phyloP scores from a whole-genome alignment of 768 basidiomycete genomes.

The Tephrocybe sp. region DNA sequence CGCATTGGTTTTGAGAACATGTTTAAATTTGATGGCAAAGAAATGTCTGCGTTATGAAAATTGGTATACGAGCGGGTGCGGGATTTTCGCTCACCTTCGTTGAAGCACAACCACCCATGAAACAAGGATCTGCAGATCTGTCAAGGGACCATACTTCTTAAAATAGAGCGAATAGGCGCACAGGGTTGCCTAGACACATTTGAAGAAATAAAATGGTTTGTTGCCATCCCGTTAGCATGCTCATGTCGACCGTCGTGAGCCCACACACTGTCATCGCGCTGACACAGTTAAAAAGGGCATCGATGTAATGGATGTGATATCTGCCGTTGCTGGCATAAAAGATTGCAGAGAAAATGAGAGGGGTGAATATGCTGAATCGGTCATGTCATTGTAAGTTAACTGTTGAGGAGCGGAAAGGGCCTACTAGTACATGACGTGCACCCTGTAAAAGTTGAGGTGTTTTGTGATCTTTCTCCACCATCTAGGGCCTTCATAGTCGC shows the following conservation, averaged over 20 bases:
- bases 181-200: conserved; percentile 78
- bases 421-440: conserved; percentile 67
- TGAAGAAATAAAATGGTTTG: conserved; percentile 71
- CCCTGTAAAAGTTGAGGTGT: conserved; percentile 67
- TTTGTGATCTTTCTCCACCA: conserved; percentile 34
- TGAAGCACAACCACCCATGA: conserved; percentile 85
- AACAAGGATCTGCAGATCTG: conserved; percentile 56
- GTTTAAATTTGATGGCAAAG: conserved; percentile 68
- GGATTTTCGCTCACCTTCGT: conserved; percentile 51
- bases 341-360: conserved; percentile 76
- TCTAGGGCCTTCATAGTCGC: conserved; percentile 4
- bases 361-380: conserved; percentile 65
- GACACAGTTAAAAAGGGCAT: conserved; percentile 75
- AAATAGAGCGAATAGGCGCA: conserved; percentile 36
- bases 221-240: conserved; percentile 67
- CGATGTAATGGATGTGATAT: conserved; percentile 71
- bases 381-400: conserved; percentile 10
- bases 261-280: conserved; percentile 81
- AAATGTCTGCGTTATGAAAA: conserved; percentile 47
- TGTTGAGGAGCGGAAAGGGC: conserved; percentile 9
- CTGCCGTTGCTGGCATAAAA: conserved; percentile 83
- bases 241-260: conserved; percentile 69
- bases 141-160: background rate
- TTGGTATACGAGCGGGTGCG: conserved; percentile 6
- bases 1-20: conserved; percentile 13